phyloP scores from a whole-genome alignment of 805 yeast genomes.

The Lipomyces orientalis region DNA sequence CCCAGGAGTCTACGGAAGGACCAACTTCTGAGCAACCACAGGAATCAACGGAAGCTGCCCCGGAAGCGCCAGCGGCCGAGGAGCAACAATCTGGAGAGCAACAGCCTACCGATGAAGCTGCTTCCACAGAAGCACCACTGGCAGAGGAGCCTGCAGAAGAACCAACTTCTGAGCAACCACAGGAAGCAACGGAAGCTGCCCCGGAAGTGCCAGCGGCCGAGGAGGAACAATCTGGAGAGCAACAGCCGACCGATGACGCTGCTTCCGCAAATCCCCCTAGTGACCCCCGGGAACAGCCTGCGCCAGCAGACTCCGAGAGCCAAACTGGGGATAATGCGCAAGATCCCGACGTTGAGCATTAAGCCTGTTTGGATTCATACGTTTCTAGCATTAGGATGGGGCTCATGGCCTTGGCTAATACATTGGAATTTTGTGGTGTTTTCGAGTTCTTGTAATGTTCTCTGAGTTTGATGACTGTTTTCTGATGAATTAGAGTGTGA shows the following conservation, averaged over 20 bases:
- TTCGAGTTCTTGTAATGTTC: too few species aligned
- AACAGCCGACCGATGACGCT: too few species aligned
- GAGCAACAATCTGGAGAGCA: neutral
- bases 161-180: neutral
- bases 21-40: neutral
- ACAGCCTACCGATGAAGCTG: too few species aligned
- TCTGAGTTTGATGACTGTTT: too few species aligned
- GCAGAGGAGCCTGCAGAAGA: neutral
- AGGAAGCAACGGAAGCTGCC: neutral
- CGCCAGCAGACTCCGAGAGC: neutral
- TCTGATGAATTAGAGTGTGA: too few species aligned
- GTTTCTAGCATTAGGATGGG: too few species aligned
- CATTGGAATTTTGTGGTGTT: too few species aligned
- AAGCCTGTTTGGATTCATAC: too few species aligned
- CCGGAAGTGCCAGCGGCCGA: neutral
- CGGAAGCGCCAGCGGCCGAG: neutral
- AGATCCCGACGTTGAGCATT: neutral
- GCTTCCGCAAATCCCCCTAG: too few species aligned
- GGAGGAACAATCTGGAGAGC: neutral
- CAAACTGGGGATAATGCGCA: neutral
- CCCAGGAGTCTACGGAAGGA: neutral
- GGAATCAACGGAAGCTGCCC: neutral
- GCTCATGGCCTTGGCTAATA: too few species aligned
- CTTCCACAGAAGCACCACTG: neutral
- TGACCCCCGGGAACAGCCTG: neutral